A percentile compares a stretch with the other conserved stretches of the same genome.
Evolutionary conservation across 1,139 yeast genomes (phyloP).

Genomic region (Hyphopichia fennica): DNA sequence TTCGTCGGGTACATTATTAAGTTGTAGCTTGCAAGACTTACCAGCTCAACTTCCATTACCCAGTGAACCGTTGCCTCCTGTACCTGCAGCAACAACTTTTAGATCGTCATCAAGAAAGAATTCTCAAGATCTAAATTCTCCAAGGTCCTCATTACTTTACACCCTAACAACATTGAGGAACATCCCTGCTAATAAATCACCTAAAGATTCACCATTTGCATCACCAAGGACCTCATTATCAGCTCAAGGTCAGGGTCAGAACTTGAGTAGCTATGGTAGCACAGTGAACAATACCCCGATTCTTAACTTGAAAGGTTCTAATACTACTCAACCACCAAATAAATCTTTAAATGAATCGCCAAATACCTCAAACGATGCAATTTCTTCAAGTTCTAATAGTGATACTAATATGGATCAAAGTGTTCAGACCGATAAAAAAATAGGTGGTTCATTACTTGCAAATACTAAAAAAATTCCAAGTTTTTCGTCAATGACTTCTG

Average conservation of each 20-base stretch:
- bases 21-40: slow-evolving; percentile 40
- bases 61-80: slow-evolving; percentile 48
- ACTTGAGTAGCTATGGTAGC: slow-evolving; percentile 1
- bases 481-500: slow-evolving; percentile 8
- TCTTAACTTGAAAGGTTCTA: slow-evolving; percentile 17
- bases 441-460: not conserved
- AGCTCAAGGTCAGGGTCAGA: slow-evolving; percentile 19
- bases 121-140: slow-evolving; percentile 40
- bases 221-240: slow-evolving; percentile 51
- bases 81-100: slow-evolving; percentile 40
- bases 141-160: slow-evolving; percentile 44
- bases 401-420: slow-evolving; percentile 1
- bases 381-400: slow-evolving; percentile 2
- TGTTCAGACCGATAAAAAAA: not conserved
- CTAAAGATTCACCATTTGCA: slow-evolving; percentile 44
- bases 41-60: slow-evolving; percentile 62
- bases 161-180: slow-evolving; percentile 44
- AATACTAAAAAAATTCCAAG: slow-evolving; percentile 7
- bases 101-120: slow-evolving; percentile 36
- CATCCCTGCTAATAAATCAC: slow-evolving; percentile 37
- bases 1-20: slow-evolving; percentile 29
- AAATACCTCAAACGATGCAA: slow-evolving; percentile 8
- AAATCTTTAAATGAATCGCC: slow-evolving; percentile 7
- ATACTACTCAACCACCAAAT: not conserved
- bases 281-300: slow-evolving; percentile 14